phyloP scores from a whole-genome alignment of 1,139 yeast genomes.

The Nakaseomyces uthaithaninus region DNA sequence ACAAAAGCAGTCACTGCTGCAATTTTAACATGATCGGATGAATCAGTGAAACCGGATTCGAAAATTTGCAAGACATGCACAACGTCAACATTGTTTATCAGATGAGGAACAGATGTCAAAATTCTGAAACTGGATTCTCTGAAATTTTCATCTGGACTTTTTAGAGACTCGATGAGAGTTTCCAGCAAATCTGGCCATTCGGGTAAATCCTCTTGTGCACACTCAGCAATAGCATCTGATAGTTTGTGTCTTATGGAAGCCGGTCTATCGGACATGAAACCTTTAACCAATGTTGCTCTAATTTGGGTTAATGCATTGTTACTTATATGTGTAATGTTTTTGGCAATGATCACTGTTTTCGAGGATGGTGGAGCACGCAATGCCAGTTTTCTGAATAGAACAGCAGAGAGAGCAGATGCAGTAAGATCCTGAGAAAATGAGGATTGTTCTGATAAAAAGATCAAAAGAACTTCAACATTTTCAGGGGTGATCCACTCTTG shows the following conservation, averaged over 20 bases:
- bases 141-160: slow-evolving; percentile 55
- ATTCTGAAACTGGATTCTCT: slow-evolving; percentile 91
- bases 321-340: slow-evolving; percentile 66
- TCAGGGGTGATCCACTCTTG: slow-evolving; percentile 63
- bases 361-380: slow-evolving; percentile 48
- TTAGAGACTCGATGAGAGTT: slow-evolving; percentile 61
- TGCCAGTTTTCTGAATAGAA: slow-evolving; percentile 79
- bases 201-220: slow-evolving; percentile 59
- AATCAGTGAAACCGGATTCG: slow-evolving; percentile 71
- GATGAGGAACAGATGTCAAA: slow-evolving; percentile 73
- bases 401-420: slow-evolving; percentile 53
- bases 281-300: slow-evolving; percentile 58
- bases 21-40: slow-evolving; percentile 73
- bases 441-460: slow-evolving; percentile 79
- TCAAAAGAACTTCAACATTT: slow-evolving; percentile 58
- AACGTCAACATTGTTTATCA: slow-evolving; percentile 53
- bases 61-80: slow-evolving; percentile 60
- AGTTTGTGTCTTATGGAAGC: slow-evolving; percentile 76
- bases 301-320: slow-evolving; percentile 55
- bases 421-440: slow-evolving; percentile 33
- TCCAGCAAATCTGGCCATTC: slow-evolving; percentile 76
- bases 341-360: slow-evolving; percentile 53
- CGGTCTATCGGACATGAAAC: slow-evolving; percentile 59
- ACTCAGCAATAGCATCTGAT: slow-evolving; percentile 89
- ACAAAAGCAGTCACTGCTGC: slow-evolving; percentile 91